Evolutionary conservation across 805 yeast genomes (phyloP).

Genomic region (Pichia nakasei): DNA sequence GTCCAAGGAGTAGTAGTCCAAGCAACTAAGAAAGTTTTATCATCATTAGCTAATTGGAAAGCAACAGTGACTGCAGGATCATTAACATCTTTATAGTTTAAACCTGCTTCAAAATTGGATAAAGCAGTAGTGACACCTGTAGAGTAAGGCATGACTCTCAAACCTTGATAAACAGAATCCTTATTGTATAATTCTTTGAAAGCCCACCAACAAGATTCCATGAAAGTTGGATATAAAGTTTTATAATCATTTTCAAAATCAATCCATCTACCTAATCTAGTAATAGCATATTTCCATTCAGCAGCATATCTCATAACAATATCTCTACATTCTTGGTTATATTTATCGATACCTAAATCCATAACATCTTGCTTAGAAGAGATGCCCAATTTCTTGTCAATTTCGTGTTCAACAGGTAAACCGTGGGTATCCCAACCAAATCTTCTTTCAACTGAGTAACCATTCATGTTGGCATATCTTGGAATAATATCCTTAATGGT

Average conservation of each 20-base stretch:
- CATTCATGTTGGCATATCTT: constrained; percentile 96
- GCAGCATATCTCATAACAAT: constrained; percentile 96
- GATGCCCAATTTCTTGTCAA: constrained; percentile 93
- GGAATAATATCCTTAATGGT: constrained; percentile 97
- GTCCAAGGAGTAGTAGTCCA: constrained; percentile 99
- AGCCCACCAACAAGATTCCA: constrained; percentile 99
- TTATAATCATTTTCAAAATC: constrained; percentile 98
- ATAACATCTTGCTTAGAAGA: constrained; percentile 90
- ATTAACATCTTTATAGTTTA: constrained; percentile 91
- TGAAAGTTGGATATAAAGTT: constrained; percentile 88
- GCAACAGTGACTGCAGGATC: constrained; percentile 96
- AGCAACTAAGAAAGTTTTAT: constrained; percentile 78
- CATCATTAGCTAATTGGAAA: constrained; percentile 73
- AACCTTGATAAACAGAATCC: constrained; percentile 87
- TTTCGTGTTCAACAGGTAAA: constrained; percentile 95
- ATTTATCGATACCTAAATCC: constrained; percentile 87
- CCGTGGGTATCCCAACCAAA: constrained; percentile 99
- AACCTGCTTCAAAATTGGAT: constrained; percentile 97
- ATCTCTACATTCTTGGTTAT: constrained; percentile 89
- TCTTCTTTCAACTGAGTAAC: constrained; percentile 90
- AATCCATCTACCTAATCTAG: constrained; percentile 97
- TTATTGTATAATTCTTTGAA: constrained; percentile 82
- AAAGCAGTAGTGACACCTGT: constrained; percentile 95
- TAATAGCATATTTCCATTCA: constrained; percentile 91
- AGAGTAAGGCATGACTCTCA: constrained; percentile 97